Evolutionary conservation across 768 basidiomycete genomes (phyloP), one percentile per base, ranked within the genome.

Genomic region (Collybia sp.): DNA sequence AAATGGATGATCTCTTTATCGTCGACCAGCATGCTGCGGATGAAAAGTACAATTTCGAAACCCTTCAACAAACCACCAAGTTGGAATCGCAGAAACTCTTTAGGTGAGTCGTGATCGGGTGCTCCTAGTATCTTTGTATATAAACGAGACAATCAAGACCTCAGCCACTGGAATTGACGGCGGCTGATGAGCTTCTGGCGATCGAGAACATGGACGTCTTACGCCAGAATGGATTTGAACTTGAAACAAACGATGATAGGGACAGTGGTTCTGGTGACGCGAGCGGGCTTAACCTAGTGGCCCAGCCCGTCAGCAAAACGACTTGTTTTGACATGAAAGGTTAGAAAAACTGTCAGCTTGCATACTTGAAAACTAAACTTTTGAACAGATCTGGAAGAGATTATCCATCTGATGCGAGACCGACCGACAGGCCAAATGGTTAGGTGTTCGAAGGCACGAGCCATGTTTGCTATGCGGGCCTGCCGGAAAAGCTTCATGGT

Each of bases 21-120:
- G 78, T 98, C 13, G 95, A 98, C 57, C 95, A 98, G 60, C 95
- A 98, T 63, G 95, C 95, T 4, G 85, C 91, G 5, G 96, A 99
- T 64, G 96, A 98, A 66, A 98, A 98, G 69, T 97, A 90, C 67
- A 98, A 98, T 61, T 98, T 98, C 59, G 96, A 98, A 71, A 88
- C 80, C 1, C 67, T 98, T 47, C 95, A 98, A 63, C 75, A 79
- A 53, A 92, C 83, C n/a, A 97, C 94, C 10, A 77, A 76, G 43
- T 93, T 99, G 47, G 78, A 88, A 53, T 89, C 88, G 2, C 95
- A 98, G 57, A 81, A 71, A 49, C 70, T 98, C 3, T 79, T 95
- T 61, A 75, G 76, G 94, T 94, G 53, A 45, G 80, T 67, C 38
- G 19, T 37, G 18, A 19, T 36, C 18, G 31, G 13, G 12, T 47